Evolutionary conservation across 2,329 filamentous ascomycete species (phyloP), one percentile per base, ranked within the genome.

Genomic region (Gnomoniopsis sp.): DNA sequence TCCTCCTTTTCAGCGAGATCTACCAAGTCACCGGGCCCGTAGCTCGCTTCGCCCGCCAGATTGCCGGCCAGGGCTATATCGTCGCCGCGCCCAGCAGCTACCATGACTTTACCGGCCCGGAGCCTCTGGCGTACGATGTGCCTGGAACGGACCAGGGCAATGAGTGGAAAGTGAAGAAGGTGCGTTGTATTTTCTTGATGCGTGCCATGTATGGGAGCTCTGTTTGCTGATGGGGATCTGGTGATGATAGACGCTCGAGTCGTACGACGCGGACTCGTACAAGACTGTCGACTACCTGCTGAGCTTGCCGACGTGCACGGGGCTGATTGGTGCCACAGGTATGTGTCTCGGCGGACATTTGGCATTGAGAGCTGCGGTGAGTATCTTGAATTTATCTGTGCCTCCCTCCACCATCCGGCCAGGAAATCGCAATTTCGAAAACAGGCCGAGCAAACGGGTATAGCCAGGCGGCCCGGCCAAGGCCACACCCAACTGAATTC

Each of bases 331-430:
- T 49, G 79, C 88, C 4, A 92, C 89, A 14, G 91, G 91, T 61
- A 97, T 97, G 93, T 97, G 93, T 72, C 85, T 97, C 1, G 93
- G 93, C 54, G 93, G 93, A 1, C 93, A 97, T 70, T 83, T 97
- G 19, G 90, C 86, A 56, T 72, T 85, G 51, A 89, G 73, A 55
- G 81, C 82, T 47, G 77, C 76, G 62, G 81, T 84, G 76, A 59
- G 78, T 71, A 47, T 49, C 12, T 34, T 26, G 36, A 15, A 22
- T 11, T 10, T 3, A 36, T 55, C 53, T 19, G 22, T 52, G 33
- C 33, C 33, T 14, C 33, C 7, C 33, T 36, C 14, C 33, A 36
- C 33, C 33, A 14, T 14, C 33, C 33, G 33, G 33, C 33, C 33
- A n/a, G n/a, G n/a, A n/a, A n/a, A n/a, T n/a, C n/a, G n/a, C n/a